Conservation (phyloP, 208 protist species). For the Acanthamoeba castellanii region DNA sequence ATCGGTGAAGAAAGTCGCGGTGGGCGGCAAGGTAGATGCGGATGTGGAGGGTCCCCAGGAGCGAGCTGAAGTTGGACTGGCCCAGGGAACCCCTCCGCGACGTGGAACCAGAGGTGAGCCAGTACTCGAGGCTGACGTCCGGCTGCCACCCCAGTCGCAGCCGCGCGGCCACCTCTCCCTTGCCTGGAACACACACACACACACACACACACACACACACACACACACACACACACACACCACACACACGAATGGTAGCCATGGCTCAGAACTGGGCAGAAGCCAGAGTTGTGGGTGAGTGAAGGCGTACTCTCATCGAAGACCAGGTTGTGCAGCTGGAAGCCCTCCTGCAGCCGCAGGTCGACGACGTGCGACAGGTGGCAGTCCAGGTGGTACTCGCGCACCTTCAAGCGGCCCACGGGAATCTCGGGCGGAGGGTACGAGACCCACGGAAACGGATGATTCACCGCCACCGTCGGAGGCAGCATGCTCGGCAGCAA, state of each 20-base stretch:
- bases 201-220: too few relatives aligned
- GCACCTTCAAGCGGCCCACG: conserved; percentile 40
- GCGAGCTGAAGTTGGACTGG: not conserved
- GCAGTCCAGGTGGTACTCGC: conserved; percentile 66
- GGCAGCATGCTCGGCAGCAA: conserved; percentile 41
- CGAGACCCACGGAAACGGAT: conserved; percentile 59
- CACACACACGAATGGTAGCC: too few relatives aligned
- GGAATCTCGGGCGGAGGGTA: conserved; percentile 37
- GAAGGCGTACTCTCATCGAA: conserved; percentile 6
- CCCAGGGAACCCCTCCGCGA: not conserved
- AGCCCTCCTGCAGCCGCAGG: conserved; percentile 67
- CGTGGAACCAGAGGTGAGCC: not conserved
- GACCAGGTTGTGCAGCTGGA: conserved; percentile 58
- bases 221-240: too few relatives aligned
- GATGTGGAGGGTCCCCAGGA: conserved; percentile 10
- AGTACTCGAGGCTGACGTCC: conserved; percentile 43
- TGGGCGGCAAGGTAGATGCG: conserved; percentile 7
- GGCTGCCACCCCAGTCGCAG: conserved; percentile 56
- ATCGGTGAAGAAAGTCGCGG: conserved; percentile 4
- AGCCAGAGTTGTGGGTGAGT: not conserved
- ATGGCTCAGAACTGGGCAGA: too few relatives aligned
- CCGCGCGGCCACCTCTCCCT: conserved; percentile 25
- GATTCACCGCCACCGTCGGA: conserved; percentile 26
- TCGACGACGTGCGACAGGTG: conserved; percentile 65
- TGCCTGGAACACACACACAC: not conserved